Base-by-base conservation (phyloP, 2,329 filamentous ascomycete genomes). In the Aureobasidium namibiae region DNA sequence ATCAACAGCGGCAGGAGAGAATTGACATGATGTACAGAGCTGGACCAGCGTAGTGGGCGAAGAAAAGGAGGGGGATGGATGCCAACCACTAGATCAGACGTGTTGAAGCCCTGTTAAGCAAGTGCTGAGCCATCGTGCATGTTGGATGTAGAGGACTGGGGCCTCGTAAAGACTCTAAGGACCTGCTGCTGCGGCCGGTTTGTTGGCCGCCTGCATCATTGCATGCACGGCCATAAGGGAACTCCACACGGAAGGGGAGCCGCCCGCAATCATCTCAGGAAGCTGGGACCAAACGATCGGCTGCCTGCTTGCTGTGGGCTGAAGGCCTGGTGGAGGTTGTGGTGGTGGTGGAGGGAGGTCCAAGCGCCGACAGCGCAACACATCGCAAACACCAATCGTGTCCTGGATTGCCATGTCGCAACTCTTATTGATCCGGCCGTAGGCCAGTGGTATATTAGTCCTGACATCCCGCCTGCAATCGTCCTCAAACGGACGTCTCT, bases 171-270 rank as follows among this genome's bases (percentile, higher is more conserved):
- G 42, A 48, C 52, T 56, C 52, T 36, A 38, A 24, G 33, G 8
- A 31, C 41, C 41, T 57, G 54, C 42, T 57, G 54, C 54, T 57
- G 54, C 54, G 54, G 54, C 54, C 54, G 54, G 42, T 48, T 57
- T 57, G 54, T 57, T 57, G 54, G 42, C 54, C 54, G 41, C 42
- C 54, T 57, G 54, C 54, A 57, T 38, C 23, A 7, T 57, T 48
- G 41, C 54, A 57, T 57, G 42, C 42, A 38, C 31, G 31, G 29
- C 31, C 54, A 42, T 48, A 57, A 16, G 42, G 54, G 29, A 48
- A 46, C 41, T 48, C 54, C 54, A 57, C 54, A 48, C 54, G 54
- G 54, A 48, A 57, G 34, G 41, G 16, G 23, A 48, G 10, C 42
- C 52, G 52, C 52, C 52, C 52, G 52, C 42, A 57, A 16, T 48